A percentile compares a stretch with the other conserved stretches of the same genome.
phyloP scores from a whole-genome alignment of 2,329 filamentous ascomycete genomes.

The Cladosporium velox region DNA sequence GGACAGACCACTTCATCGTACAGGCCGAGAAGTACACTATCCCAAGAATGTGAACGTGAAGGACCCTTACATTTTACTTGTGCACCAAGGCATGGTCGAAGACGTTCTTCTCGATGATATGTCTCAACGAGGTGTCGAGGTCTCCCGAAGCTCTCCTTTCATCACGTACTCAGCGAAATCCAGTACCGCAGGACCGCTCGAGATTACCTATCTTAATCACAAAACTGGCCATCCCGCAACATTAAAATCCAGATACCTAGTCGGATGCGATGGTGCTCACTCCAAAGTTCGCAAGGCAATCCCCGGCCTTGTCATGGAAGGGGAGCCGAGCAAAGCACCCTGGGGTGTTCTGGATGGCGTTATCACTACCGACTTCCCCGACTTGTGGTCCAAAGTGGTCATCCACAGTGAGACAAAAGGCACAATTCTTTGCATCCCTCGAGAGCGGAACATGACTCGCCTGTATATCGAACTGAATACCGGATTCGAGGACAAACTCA shows the following conservation, averaged over 20 bases:
- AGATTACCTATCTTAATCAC: constrained; percentile 43
- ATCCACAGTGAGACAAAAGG: constrained; percentile 67
- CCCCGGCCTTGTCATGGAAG: constrained; percentile 50
- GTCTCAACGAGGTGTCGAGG: constrained; percentile 62
- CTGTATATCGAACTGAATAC: constrained; percentile 53
- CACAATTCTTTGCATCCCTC: constrained; percentile 72
- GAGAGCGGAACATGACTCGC: constrained; percentile 71
- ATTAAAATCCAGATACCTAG: constrained; percentile 63
- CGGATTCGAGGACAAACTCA: constrained; percentile 36
- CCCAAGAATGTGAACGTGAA: constrained; percentile 55
- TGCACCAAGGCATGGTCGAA: constrained; percentile 76
- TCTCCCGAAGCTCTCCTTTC: constrained; percentile 66
- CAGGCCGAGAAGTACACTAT: constrained; percentile 69
- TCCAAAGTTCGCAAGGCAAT: constrained; percentile 70
- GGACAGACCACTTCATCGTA: constrained; percentile 55
- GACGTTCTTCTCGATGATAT: constrained; percentile 70
- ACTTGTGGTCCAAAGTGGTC: constrained; percentile 73
- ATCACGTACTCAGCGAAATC: constrained; percentile 45
- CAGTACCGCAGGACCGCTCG: constrained; percentile 11
- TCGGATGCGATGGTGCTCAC: constrained; percentile 74
- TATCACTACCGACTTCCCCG: constrained; percentile 71
- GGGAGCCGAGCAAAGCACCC: constrained; percentile 56
- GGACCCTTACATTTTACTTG: constrained; percentile 57
- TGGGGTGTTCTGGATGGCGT: constrained; percentile 75
- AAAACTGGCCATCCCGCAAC: constrained; percentile 42